Evolutionary conservation across 192 early-diverging fungal genomes (phyloP).

Genomic region (Umbelopsis ramanniana): DNA sequence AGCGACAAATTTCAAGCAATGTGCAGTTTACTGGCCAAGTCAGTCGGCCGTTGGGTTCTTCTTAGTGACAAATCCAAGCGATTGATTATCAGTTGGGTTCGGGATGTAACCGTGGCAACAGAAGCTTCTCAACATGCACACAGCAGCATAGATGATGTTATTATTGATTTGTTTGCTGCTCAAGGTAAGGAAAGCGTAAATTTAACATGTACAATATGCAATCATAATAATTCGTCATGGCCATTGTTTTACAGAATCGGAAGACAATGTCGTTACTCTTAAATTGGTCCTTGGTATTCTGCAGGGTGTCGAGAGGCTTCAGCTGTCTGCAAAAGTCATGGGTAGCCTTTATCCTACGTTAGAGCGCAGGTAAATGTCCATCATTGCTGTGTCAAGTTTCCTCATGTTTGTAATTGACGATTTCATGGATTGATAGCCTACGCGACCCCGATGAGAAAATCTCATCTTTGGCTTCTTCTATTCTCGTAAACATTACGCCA

Average conservation of each 20-base stretch:
- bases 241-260: not conserved
- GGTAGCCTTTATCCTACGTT: not conserved
- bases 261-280: not conserved
- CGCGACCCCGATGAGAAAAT: not conserved
- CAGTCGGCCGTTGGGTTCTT: not conserved
- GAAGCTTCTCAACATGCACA: not conserved
- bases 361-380: not conserved
- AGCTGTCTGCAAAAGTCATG: not conserved
- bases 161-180: not conserved
- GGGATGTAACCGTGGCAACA: not conserved
- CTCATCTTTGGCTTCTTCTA: not conserved
- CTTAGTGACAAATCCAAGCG: not conserved
- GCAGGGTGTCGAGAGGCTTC: not conserved
- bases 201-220: not conserved
- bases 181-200: constrained; percentile 1
- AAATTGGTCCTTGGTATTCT: not conserved
- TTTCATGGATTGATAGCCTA: constrained; percentile 11
- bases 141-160: not conserved
- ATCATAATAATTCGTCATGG: not conserved
- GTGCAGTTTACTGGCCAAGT: not conserved
- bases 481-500: not conserved
- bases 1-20: not conserved
- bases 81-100: not conserved
- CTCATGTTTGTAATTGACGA: not conserved
- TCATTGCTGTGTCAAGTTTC: not conserved